Percentiles rank a stretch among this genome's conserved stretches.
phyloP scores from a whole-genome alignment of 495 filamentous ascomycete genomes.

The Xylaria scruposa region DNA sequence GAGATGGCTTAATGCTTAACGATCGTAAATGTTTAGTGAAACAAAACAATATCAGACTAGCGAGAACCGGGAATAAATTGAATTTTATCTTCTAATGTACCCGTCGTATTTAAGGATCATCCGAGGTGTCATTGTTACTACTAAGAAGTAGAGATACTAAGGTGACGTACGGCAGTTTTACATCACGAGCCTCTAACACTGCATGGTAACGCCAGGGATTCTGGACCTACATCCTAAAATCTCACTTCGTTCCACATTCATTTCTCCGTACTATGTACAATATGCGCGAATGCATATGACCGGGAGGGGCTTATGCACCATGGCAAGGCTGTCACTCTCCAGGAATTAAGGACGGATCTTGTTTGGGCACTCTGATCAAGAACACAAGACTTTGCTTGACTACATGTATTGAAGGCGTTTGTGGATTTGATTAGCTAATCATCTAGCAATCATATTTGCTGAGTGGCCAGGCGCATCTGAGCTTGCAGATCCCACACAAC shows the following conservation, averaged over 20 bases:
- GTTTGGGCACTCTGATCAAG: neutral
- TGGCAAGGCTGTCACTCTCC: neutral
- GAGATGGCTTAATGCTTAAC: neutral
- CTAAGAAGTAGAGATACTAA: neutral
- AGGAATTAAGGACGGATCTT: neutral
- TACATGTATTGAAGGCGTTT: neutral
- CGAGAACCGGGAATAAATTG: neutral
- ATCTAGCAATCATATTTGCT: neutral
- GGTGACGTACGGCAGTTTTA: neutral
- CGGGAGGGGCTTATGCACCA: neutral
- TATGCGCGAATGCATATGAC: neutral
- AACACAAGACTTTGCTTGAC: neutral
- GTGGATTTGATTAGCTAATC: neutral
- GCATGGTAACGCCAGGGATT: neutral
- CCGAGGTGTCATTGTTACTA: neutral
- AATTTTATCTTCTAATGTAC: neutral
- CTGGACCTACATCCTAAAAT: neutral
- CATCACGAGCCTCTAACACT: neutral
- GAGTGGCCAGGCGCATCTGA: neutral
- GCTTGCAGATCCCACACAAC: neutral
- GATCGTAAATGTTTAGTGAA: neutral
- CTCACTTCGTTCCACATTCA: neutral
- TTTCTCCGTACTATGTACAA: neutral
- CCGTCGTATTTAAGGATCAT: neutral
- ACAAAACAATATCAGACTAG: neutral